Conservation (phyloP, 768 basidiomycete species). For the Phanerochaete carnosa region DNA sequence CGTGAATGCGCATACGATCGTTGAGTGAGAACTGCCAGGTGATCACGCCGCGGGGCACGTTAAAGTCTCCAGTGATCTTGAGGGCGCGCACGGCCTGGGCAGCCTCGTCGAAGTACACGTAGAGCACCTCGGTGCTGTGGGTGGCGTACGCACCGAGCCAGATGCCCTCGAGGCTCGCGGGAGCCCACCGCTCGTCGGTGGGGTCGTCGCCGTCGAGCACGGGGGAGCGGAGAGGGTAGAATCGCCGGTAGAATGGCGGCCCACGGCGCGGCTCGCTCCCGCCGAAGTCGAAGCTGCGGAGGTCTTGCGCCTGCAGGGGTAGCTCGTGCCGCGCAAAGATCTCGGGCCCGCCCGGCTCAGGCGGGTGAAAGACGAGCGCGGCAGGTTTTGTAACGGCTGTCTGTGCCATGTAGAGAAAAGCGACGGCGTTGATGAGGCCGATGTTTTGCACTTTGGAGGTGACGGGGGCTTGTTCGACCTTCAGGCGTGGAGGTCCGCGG, state of each 20-base stretch:
- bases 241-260: slow-evolving; percentile 10
- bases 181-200: slow-evolving; percentile 10
- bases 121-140: slow-evolving; percentile 22
- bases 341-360: neutral
- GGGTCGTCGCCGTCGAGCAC: slow-evolving; percentile 9
- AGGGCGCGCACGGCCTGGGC: slow-evolving; percentile 13
- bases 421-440: neutral
- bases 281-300: slow-evolving; percentile 6
- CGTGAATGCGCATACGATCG: neutral
- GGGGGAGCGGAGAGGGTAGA: slow-evolving; percentile 14
- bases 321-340: neutral
- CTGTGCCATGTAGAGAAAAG: neutral
- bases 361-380: slow-evolving; percentile 13
- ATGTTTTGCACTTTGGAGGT: neutral
- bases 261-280: slow-evolving; percentile 3
- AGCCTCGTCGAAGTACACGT: slow-evolving; percentile 10
- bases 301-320: neutral
- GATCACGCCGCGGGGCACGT: slow-evolving; percentile 20
- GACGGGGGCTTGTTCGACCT: neutral
- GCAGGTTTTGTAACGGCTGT: slow-evolving; percentile 11
- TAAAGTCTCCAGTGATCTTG: slow-evolving; percentile 22
- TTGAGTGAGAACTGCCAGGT: slow-evolving; percentile 14
- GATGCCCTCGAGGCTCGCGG: slow-evolving; percentile 17
- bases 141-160: slow-evolving; percentile 24
- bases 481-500: slow-evolving; percentile 12